Conservation (phyloP, 345 rosid species). For the Syzygium aromaticum region DNA sequence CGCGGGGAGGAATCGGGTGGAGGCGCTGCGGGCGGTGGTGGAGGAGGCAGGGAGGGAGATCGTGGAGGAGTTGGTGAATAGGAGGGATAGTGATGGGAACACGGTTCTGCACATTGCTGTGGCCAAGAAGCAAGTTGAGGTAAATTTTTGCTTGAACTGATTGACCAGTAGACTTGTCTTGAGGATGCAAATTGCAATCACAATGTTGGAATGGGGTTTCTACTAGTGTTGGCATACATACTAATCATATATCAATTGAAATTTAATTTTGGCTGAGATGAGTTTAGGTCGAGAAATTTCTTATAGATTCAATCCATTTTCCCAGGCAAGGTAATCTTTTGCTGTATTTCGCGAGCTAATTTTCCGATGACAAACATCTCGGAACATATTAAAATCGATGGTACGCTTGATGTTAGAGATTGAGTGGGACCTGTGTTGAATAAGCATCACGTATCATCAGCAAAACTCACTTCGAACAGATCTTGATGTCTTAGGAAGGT, state of each 20-base stretch:
- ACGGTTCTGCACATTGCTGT: constrained; percentile 13
- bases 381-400: not conserved
- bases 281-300: not conserved
- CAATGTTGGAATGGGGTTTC: no score
- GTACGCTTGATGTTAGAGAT: not conserved
- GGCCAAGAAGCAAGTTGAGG: constrained; percentile 15
- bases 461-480: not conserved
- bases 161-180: not conserved
- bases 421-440: not conserved
- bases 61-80: constrained; percentile 3
- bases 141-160: not conserved
- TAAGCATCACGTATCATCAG: not conserved
- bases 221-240: not conserved
- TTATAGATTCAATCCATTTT: not conserved
- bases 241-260: no score
- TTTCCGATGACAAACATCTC: not conserved
- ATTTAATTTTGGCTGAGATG: not conserved
- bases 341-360: not conserved
- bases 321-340: not conserved
- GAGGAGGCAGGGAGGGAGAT: not conserved
- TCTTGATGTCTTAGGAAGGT: not conserved
- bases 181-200: not conserved
- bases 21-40: constrained; percentile 9
- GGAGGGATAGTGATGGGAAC: constrained; percentile 12
- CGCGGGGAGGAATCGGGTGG: constrained; percentile 9